Percentiles rank a stretch among this genome's conserved stretches.
Conservation (phyloP, 1,139 yeast genomes). For the Debaryomyces sp. region DNA sequence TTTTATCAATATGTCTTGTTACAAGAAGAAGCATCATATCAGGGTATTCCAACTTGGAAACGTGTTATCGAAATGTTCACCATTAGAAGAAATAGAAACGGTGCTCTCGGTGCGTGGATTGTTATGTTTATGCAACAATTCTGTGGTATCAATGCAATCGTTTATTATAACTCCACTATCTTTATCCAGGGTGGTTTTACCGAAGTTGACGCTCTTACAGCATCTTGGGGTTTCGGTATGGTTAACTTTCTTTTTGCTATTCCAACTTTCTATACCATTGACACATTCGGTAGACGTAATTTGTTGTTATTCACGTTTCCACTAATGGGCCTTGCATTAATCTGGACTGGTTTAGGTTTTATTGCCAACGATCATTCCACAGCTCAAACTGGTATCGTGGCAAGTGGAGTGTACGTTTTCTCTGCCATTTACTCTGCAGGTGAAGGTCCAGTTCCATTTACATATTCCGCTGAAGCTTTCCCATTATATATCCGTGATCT, state of each 20-base stretch:
- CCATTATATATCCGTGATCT: conserved; percentile 83
- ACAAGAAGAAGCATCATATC: conserved; percentile 66
- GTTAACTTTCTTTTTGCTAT: conserved; percentile 78
- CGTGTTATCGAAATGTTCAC: conserved; percentile 60
- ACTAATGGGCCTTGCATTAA: conserved; percentile 63
- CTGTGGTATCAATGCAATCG: conserved; percentile 90
- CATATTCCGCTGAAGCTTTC: conserved; percentile 87
- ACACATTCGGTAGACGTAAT: conserved; percentile 74
- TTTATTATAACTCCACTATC: conserved; percentile 76
- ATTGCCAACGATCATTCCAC: conserved; percentile 51
- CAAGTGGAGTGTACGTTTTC: conserved; percentile 74
- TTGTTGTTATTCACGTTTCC: conserved; percentile 77
- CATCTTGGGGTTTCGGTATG: conserved; percentile 88
- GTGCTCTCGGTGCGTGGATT: conserved; percentile 77
- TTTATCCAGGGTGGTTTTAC: conserved; percentile 69
- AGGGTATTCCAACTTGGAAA: conserved; percentile 51
- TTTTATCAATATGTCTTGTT: conserved; percentile 71
- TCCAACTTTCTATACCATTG: conserved; percentile 84
- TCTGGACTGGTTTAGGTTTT: conserved; percentile 78
- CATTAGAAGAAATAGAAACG: conserved; percentile 81
- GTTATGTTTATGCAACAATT: conserved; percentile 92
- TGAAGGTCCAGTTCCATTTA: conserved; percentile 93
- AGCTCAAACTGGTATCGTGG: conserved; percentile 66
- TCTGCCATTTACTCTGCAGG: conserved; percentile 79
- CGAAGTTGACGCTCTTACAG: conserved; percentile 63